Base-by-base conservation (phyloP, 306 rosid genomes). In the Pueraria montana region DNA sequence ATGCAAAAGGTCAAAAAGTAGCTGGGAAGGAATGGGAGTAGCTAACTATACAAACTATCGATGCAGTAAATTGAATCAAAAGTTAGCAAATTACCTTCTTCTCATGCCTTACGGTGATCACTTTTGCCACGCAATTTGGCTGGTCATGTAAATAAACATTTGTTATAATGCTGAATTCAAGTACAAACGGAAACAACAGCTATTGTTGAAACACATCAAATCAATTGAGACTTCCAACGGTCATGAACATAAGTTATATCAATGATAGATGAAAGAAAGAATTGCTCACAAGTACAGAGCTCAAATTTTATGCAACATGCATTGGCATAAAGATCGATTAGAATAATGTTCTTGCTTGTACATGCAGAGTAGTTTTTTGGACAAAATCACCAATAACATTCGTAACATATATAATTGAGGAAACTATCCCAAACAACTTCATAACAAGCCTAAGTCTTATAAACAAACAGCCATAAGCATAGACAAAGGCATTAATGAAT, bases 51-150 rank as follows among this genome's bases (percentile, higher is more conserved):
- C 21, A 76, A 43, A 26, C 40, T 42, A 13, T 11, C 3, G 30
- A 56, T 45, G n/a, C 55, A 11, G 53, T 49, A 62, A 78, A 75
- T 48, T 58, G 53, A 34, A 73, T 49, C 46, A n/a, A 10, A 24
- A 34, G 30, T 16, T 36, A 13, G 23, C 48, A 74, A 17, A 11
- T 76, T 86, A 92, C 94, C 96, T 92, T 92, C 72, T 92, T 92
- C 59, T 87, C 90, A 66, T 84, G 90, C 86, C 89, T 86, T 24
- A 90, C 67, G 48, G 92, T 80, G 10, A 92, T 89, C 75, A 92
- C 94, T 81, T 92, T 89, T 71, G 96, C 92, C 6, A 81, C 88
- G 67, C 94, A 92, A 81, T 92, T 92, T 45, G 96, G 96, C 96
- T 92, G 91, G 30, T 50, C 83, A 84, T 43, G 53, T 23, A 62